phyloP scores from a whole-genome alignment of 2,329 filamentous ascomycete genomes.

The Penicillium crustosum region DNA sequence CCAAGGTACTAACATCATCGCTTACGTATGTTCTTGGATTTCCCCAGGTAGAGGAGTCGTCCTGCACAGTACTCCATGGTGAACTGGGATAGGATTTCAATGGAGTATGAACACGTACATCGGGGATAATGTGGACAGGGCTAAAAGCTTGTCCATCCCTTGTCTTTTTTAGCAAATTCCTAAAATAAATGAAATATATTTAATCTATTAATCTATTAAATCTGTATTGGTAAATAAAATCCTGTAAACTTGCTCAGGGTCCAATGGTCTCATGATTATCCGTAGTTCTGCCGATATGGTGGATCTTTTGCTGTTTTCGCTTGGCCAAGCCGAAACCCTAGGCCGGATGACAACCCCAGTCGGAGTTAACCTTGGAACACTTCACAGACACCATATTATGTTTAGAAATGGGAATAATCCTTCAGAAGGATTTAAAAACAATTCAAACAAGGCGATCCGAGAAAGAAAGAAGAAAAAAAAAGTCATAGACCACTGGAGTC shows the following conservation, averaged over 20 bases:
- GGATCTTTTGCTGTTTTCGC: conserved; percentile 13
- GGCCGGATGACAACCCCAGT: conserved; percentile 17
- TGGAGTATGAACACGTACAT: background rate
- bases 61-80: background rate
- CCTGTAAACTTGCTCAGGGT: conserved; percentile 3
- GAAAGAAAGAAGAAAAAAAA: background rate
- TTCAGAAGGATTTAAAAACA: background rate
- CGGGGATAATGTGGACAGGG: background rate
- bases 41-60: no score
- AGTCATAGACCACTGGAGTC: conserved; percentile 14
- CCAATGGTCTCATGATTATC: conserved; percentile 12
- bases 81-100: background rate
- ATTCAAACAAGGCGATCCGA: background rate
- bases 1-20: conserved; percentile 24
- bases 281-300: conserved; percentile 25
- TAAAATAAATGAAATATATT: background rate
- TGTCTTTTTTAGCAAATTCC: background rate
- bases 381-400: background rate
- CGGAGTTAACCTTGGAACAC: conserved; percentile 12
- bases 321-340: conserved; percentile 27
- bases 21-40: conserved; percentile 26
- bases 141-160: conserved; percentile 16
- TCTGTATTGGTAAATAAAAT: background rate
- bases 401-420: background rate
- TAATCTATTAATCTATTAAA: background rate